Base-by-base conservation (phyloP, 306 rosid species). In the Medicago ruthenica region DNA sequence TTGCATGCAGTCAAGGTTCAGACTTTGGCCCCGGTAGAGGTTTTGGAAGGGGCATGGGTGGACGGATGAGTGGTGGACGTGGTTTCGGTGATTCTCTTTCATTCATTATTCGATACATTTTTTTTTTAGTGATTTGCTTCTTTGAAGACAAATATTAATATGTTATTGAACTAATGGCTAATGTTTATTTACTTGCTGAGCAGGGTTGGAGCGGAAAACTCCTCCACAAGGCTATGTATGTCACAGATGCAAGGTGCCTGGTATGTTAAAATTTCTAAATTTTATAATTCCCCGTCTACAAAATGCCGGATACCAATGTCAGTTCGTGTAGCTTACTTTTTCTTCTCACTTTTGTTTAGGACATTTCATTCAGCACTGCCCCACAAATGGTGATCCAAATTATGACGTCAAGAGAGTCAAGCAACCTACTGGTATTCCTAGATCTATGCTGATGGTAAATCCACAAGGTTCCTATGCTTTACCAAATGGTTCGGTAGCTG, bases 371-470 rank as follows among this genome's bases (percentile, higher is more conserved):
- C 97, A 96, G 88, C 99, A 96, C 84, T 96, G 99, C 83, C 97
- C 98, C 16, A 96, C 99, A 2, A 96, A 96, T 74, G 99, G 98
- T 40, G 98, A 96, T 88, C 99, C 99, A 40, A 92, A 79, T 84
- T 96, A 24, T 76, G 98, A 96, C 85, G 80, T 96, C 50, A 92
- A 86, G 76, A 90, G 91, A 84, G 97, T 89, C 79, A 96, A 92
- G 77, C 97, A 97, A 61, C 98, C 99, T 73, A 96, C 99, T 71
- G 99, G 99, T 70, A 96, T 96, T 86, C 99, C 99, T 0, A 92
- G 92, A 89, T 96, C 99, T 69, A 96, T 96, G 99, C 97, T 96
- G 77, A 91, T 90, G 85, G 94, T 90, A 58, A 91, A 92, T 72
- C 92, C 98, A 36, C 98, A 96, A 80, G 99, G 99, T 55, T 96